These are phyloP conservation scores for Mycosphaerella sp. DNA, from an alignment of 2,329 filamentous ascomycete species.

Conservation along the genomic window DNA sequence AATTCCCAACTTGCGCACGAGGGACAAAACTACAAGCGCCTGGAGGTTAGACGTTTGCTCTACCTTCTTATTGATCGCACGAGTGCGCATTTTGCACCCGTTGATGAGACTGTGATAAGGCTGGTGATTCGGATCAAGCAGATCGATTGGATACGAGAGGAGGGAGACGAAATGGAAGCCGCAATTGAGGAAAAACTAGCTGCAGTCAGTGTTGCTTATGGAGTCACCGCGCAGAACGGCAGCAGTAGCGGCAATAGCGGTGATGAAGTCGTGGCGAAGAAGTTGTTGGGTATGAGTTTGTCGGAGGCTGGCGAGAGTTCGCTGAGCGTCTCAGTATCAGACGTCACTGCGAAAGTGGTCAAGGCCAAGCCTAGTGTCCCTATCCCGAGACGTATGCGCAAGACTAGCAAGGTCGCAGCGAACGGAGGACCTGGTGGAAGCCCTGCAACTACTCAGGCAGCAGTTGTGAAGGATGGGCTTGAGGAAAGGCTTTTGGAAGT, in stretches of 20 bases:
- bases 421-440: not conserved
- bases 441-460: slow-evolving; percentile 8
- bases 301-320: slow-evolving; percentile 63
- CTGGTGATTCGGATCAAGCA: slow-evolving; percentile 64
- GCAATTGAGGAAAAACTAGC: slow-evolving; percentile 20
- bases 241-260: slow-evolving; percentile 1
- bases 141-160: slow-evolving; percentile 34
- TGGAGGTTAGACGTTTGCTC: slow-evolving; percentile 73
- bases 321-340: slow-evolving; percentile 62
- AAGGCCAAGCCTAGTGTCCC: slow-evolving; percentile 77
- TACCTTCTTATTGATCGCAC: slow-evolving; percentile 52
- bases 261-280: slow-evolving; percentile 38
- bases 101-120: slow-evolving; percentile 71
- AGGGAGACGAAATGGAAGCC: slow-evolving; percentile 28
- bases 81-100: slow-evolving; percentile 65
- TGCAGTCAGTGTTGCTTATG: slow-evolving; percentile 24
- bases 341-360: slow-evolving; percentile 62
- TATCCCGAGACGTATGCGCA: slow-evolving; percentile 61
- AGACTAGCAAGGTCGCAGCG: slow-evolving; percentile 16
- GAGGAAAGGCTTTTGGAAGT: slow-evolving; percentile 5
- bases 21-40: slow-evolving; percentile 76
- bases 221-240: not conserved
- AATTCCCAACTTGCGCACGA: slow-evolving; percentile 85
- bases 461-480: slow-evolving; percentile 5
- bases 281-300: slow-evolving; percentile 65